A percentile compares a stretch with the other conserved stretches of the same genome.
Conservation (phyloP, 2,329 filamentous ascomycete species). For the Emericellopsis atlantica region DNA sequence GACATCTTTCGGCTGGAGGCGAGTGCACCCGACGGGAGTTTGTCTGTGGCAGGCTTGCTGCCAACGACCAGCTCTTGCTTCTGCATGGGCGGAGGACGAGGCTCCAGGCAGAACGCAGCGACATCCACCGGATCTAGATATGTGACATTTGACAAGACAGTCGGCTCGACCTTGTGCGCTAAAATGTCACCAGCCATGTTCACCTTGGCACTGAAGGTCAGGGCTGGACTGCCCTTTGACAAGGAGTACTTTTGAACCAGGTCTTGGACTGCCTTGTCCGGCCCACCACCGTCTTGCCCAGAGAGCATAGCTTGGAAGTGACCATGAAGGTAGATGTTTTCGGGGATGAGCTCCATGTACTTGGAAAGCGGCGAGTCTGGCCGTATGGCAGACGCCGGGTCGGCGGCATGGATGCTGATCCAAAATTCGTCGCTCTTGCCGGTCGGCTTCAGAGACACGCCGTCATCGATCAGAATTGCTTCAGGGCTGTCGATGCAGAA, state of each 20-base stretch:
- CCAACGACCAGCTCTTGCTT: constrained; percentile 3
- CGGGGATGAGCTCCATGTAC: constrained; percentile 46
- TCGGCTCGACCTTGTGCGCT: constrained; percentile 40
- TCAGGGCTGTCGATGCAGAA: constrained; percentile 61
- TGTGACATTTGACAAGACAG: constrained; percentile 38
- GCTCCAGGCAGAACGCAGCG: constrained; percentile 26
- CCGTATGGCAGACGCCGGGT: constrained; percentile 59
- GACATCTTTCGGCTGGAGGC: constrained; percentile 25
- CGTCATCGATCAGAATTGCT: constrained; percentile 68
- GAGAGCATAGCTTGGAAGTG: constrained; percentile 44
- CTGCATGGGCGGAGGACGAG: constrained; percentile 6
- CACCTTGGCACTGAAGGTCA: constrained; percentile 51
- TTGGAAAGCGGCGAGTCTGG: constrained; percentile 44
- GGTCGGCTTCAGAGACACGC: constrained; percentile 56
- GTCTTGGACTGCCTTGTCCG: constrained; percentile 19
- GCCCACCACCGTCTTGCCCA: constrained; percentile 3
- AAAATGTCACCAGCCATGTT: constrained; percentile 38
- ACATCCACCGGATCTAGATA: constrained; percentile 43
- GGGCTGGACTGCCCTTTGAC: constrained; percentile 31
- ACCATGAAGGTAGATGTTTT: constrained; percentile 48
- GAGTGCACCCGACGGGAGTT: neutral
- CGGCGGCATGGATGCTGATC: constrained; percentile 69
- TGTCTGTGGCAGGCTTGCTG: neutral
- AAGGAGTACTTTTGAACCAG: constrained; percentile 43
- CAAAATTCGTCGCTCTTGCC: constrained; percentile 45